A percentile compares a stretch with the other conserved stretches of the same genome.
Evolutionary conservation across 345 rosid species (phyloP).

Genomic region (Eucalyptus pauciflora): DNA sequence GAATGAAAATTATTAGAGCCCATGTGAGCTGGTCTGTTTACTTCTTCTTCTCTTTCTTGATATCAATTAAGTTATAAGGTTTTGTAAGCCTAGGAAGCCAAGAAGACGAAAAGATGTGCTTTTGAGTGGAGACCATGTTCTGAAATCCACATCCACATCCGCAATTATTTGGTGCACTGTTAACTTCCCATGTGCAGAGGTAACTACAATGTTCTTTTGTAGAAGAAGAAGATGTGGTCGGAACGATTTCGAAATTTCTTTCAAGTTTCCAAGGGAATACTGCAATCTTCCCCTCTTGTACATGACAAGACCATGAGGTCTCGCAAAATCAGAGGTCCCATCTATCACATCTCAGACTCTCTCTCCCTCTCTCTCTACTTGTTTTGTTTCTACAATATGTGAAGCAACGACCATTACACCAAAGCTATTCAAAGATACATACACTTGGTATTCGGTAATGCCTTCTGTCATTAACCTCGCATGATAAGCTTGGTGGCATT

Average conservation of each 20-base stretch:
- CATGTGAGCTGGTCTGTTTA: background rate
- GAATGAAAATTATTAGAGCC: background rate
- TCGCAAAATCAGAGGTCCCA: constrained; percentile 7
- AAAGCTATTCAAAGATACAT: background rate
- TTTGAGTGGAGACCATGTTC: background rate
- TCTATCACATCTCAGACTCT: constrained; percentile 10
- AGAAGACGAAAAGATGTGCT: background rate
- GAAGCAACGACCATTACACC: background rate
- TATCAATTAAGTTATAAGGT: background rate
- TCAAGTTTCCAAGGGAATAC: background rate
- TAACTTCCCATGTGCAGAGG: background rate
- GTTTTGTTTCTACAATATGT: background rate
- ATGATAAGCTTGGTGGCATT: background rate
- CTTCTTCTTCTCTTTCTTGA: background rate
- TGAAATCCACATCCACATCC: background rate
- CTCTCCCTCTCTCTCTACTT: background rate
- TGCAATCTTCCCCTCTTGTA: background rate
- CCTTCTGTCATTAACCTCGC: background rate
- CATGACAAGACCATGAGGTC: constrained; percentile 6
- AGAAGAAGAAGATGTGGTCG: background rate
- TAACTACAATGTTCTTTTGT: background rate
- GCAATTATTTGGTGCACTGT: background rate
- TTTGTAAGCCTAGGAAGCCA: background rate
- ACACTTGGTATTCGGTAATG: background rate
- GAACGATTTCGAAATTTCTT: background rate